Conservation (phyloP, 495 filamentous ascomycete genomes). For the Tuber indicum region DNA sequence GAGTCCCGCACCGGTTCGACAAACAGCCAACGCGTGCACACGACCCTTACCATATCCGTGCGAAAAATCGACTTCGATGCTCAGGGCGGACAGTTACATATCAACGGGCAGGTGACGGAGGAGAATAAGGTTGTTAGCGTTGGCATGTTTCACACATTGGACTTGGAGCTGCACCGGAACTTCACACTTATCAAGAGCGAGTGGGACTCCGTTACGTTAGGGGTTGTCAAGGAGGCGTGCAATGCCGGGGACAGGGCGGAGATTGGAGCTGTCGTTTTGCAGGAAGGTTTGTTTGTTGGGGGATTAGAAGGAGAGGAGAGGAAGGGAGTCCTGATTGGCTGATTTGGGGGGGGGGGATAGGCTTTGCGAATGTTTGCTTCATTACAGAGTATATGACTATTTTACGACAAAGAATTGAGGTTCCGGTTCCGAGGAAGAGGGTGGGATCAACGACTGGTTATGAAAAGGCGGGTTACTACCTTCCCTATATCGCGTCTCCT, state of each 20-base stretch:
- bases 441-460: constrained; percentile 54
- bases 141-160: constrained; percentile 83
- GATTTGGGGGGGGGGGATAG: constrained; percentile 4
- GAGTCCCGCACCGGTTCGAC: constrained; percentile 68
- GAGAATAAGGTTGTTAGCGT: constrained; percentile 80
- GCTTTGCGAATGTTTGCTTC: constrained; percentile 79
- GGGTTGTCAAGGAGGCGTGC: constrained; percentile 69
- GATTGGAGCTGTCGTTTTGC: constrained; percentile 85
- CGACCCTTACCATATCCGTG: constrained; percentile 72
- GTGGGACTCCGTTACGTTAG: constrained; percentile 85
- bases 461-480: constrained; percentile 49
- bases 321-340: not conserved
- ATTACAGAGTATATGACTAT: constrained; percentile 89
- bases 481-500: not conserved
- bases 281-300: constrained; percentile 56
- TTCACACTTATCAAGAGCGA: constrained; percentile 74
- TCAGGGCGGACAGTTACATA: constrained; percentile 72
- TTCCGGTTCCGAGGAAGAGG: constrained; percentile 72
- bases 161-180: constrained; percentile 78
- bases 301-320: not conserved
- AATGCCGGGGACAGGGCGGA: constrained; percentile 70
- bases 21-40: constrained; percentile 65
- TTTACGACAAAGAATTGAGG: constrained; percentile 79
- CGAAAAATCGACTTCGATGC: constrained; percentile 85
- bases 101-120: constrained; percentile 69